Percentiles rank a stretch among this genome's conserved stretches.
These are phyloP conservation scores for Solanum chaucha DNA, from an alignment of 257 asterid genomes.

Conservation along the genomic window DNA sequence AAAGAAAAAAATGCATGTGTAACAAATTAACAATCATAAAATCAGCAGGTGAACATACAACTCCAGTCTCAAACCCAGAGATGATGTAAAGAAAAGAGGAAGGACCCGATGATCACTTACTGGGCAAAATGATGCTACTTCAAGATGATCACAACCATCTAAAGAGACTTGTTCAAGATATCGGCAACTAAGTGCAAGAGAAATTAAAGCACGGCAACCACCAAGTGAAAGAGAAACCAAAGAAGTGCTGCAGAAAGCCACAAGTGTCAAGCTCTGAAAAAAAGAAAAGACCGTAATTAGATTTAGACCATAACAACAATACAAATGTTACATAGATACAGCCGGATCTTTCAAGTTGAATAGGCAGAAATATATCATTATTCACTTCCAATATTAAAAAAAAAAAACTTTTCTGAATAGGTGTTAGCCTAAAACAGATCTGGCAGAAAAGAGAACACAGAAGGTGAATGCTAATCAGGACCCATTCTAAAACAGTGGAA, in stretches of 20 bases:
- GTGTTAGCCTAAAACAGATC: not conserved
- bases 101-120: conserved; percentile 36
- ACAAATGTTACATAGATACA: conserved; percentile 1
- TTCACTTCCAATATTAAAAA: not conserved
- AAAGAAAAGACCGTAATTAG: not conserved
- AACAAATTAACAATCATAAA: not conserved
- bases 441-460: not conserved
- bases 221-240: conserved; percentile 80
- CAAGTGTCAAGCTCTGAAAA: conserved; percentile 82
- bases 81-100: not conserved
- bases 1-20: not conserved
- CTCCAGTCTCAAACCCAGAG: not conserved
- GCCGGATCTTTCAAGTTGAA: conserved; percentile 3
- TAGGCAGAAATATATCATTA: not conserved
- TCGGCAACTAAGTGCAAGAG: conserved; percentile 76
- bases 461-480: not conserved
- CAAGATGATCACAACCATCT: conserved; percentile 98
- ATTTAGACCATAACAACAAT: not conserved
- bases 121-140: conserved; percentile 74
- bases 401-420: not conserved
- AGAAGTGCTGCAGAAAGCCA: conserved; percentile 60
- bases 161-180: conserved; percentile 75
- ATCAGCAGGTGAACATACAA: not conserved
- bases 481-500: not conserved
- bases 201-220: conserved; percentile 86